Evolutionary conservation across 2,329 filamentous ascomycete genomes (phyloP).

Genomic region (Decorospora gaudefroyi): DNA sequence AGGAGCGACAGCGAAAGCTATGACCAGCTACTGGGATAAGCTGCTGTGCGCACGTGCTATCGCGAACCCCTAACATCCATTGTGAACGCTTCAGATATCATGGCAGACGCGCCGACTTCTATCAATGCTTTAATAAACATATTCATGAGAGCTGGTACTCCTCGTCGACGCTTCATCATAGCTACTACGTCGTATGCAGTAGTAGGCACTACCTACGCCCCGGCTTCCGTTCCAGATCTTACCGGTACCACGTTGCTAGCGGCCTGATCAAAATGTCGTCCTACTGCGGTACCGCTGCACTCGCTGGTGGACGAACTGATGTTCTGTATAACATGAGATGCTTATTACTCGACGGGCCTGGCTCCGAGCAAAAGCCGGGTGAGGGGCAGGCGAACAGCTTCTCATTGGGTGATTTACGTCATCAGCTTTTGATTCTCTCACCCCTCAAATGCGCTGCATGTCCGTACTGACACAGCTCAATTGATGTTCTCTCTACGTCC

Average conservation of each 20-base stretch:
- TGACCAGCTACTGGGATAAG: constrained; percentile 19
- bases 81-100: too few relatives aligned
- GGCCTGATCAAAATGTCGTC: too few relatives aligned
- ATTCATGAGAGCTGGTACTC: too few relatives aligned
- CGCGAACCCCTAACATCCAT: too few relatives aligned
- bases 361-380: constrained; percentile 21
- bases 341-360: constrained; percentile 4
- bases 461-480: constrained; percentile 6
- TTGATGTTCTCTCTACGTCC: constrained; percentile 35
- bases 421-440: constrained; percentile 37
- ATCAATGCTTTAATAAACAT: too few relatives aligned
- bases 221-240: too few relatives aligned
- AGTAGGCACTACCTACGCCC: too few relatives aligned
- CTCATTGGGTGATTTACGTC: constrained; percentile 22
- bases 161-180: too few relatives aligned
- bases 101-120: too few relatives aligned
- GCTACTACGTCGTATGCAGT: too few relatives aligned
- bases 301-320: background rate
- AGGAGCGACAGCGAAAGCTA: constrained; percentile 17
- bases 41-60: constrained; percentile 17
- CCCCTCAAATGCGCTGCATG: constrained; percentile 7
- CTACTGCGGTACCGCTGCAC: too few relatives aligned
- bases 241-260: too few relatives aligned
- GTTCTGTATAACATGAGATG: constrained; percentile 7
- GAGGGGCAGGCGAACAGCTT: constrained; percentile 22